Base-by-base conservation (phyloP, 768 basidiomycete genomes). In the Rhodosporidiobolus odoratus region DNA sequence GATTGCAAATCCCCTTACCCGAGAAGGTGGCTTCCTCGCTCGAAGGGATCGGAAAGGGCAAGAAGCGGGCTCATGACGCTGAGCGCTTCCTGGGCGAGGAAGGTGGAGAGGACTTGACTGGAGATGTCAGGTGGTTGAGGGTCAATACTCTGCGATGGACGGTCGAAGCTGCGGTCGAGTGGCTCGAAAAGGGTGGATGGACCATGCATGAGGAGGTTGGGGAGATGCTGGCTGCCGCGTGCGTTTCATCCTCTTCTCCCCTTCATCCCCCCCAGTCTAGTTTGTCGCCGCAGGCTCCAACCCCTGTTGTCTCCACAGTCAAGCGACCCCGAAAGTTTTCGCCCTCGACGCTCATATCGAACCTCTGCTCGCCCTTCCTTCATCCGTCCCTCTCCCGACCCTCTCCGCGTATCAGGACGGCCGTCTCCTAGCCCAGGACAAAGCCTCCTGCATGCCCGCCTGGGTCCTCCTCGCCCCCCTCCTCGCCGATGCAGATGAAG, bases 371-470 rank as follows among this genome's bases (percentile, higher is more conserved):
- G 81, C 87, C 48, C 92, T 95, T 63, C 87, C 90, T 15, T 81
- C 82, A 0, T 79, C 82, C 19, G 82, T 86, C 53, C 86, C 34
- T 27, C 74, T 95, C 70, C 86, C 86, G n/a, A 84, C 85, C 40
- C 87, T 92, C 71, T 80, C 83, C 4, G 84, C 87, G 30, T 96
- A 93, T 80, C 83, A 82, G 73, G 81, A 84, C 40, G 92, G 93
- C 35, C 90, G 87, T 68, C 81, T 98, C 41, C 94, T 99, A 69
- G 81, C 98, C 10, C 96, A 99, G 80, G 96, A 99, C 80, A 97
- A 98, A 78, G 95, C 96, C 27, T 95, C 92, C 65, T 99, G 96
- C 80, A 92, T 99, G 79, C 92, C 96, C 25, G 92, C 95, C 0
- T 82, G 87, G 68, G 85, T 97, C 10, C 86, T 99, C n/a, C 84